phyloP scores from a whole-genome alignment of 192 early-diverging fungal genomes.

The Paraglomus brasilianum region DNA sequence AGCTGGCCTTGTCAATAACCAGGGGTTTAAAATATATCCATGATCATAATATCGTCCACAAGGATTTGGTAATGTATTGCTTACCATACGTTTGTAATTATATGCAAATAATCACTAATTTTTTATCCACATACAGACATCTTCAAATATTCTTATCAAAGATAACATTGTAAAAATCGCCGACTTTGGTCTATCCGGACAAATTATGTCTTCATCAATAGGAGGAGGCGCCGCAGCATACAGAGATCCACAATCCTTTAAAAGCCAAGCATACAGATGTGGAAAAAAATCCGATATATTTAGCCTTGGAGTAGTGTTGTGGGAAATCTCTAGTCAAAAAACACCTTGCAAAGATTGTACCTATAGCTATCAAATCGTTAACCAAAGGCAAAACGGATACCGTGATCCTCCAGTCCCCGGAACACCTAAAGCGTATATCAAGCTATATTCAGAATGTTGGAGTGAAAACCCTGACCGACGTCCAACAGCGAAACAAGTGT shows the following conservation, averaged over 20 bases:
- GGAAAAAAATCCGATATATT: conserved; percentile 1
- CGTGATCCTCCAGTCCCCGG: conserved; percentile 1
- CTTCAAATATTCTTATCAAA: conserved; percentile 1
- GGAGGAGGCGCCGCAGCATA: not conserved
- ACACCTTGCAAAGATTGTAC: not conserved
- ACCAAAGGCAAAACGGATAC: not conserved
- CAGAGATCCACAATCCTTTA: not conserved
- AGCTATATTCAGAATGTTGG: conserved; percentile 28
- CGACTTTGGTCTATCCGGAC: not conserved
- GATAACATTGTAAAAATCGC: not conserved
- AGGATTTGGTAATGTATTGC: not conserved
- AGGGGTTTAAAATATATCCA: conserved; percentile 4
- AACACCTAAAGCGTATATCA: conserved; percentile 20
- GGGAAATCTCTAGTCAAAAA: conserved; percentile 6
- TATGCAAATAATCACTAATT: not conserved
- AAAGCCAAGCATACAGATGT: not conserved
- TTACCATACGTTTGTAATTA: not conserved
- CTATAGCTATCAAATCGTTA: not conserved
- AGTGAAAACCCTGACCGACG: not conserved
- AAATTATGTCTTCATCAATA: not conserved
- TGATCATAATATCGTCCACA: not conserved
- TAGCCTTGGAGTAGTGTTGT: conserved; percentile 5
- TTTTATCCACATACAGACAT: not conserved
- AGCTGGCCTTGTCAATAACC: not conserved
- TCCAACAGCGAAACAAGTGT: not conserved